These are phyloP conservation scores for Ceratobasidium sp. DNA, from an alignment of 1,284 basidiomycete genomes.

Conservation along the genomic window DNA sequence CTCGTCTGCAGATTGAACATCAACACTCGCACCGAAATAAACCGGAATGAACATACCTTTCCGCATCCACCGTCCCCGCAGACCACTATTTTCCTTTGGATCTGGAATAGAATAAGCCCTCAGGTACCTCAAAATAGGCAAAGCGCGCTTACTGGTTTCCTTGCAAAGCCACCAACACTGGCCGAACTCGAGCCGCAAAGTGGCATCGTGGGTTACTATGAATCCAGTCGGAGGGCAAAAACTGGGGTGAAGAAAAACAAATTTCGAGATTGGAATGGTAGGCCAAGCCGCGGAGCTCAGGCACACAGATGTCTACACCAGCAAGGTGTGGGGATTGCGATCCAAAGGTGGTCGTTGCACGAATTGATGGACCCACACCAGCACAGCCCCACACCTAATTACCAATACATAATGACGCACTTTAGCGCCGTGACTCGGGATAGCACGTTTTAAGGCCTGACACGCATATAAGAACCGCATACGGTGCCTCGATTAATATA, in stretches of 20 bases:
- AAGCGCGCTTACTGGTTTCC: conserved; percentile 27
- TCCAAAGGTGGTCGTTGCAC: conserved; percentile 8
- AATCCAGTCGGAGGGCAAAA: background rate
- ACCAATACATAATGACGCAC: conserved; percentile 20
- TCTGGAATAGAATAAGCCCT: conserved; percentile 48
- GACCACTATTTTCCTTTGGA: conserved; percentile 76
- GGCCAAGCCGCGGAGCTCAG: background rate
- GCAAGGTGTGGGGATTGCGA: conserved; percentile 12
- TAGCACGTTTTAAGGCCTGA: background rate
- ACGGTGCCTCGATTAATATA: background rate
- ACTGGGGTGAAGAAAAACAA: background rate
- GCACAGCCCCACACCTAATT: conserved; percentile 14
- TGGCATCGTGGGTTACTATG: conserved; percentile 15
- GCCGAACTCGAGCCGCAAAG: conserved; percentile 40
- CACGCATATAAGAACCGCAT: no score
- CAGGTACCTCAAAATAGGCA: background rate
- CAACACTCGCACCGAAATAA: conserved; percentile 47
- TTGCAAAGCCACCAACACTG: conserved; percentile 34
- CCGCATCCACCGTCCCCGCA: conserved; percentile 94
- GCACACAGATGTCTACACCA: conserved; percentile 12
- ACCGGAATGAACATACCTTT: conserved; percentile 56
- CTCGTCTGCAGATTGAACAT: conserved; percentile 39
- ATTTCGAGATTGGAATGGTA: background rate
- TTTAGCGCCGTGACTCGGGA: conserved; percentile 21
- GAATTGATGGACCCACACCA: background rate